Conservation (phyloP, 139 green algal genomes). For the Parachlorella kessleri region DNA sequence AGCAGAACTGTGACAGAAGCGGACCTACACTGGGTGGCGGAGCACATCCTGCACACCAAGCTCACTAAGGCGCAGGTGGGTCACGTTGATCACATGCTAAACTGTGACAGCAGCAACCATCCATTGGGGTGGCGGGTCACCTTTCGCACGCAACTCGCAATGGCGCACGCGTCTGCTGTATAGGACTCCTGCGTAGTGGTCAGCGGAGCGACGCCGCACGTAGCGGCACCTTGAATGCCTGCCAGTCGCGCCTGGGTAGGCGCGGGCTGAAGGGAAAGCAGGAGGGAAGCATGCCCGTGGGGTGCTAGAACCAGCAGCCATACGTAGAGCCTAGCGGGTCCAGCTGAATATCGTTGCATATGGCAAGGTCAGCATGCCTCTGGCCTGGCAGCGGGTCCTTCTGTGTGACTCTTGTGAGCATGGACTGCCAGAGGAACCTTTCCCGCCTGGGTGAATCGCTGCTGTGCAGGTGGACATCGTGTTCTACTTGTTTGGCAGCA, state of each 20-base stretch:
- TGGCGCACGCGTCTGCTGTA: no score
- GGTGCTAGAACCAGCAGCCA: background rate
- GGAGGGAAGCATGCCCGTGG: no score
- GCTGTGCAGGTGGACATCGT: constrained; percentile 29
- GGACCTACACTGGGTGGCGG: background rate
- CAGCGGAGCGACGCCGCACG: no score
- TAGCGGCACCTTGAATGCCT: no score
- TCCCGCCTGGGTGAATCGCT: no score
- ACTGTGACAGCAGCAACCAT: no score
- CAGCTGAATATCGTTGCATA: background rate
- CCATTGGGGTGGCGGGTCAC: no score
- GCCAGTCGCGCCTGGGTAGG: no score
- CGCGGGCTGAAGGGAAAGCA: no score
- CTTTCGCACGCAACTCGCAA: no score
- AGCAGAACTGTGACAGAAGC: background rate
- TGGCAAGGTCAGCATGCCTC: background rate
- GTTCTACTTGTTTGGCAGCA: constrained; percentile 29
- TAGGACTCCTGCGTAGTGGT: no score
- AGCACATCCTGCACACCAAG: background rate
- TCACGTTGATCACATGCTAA: no score
- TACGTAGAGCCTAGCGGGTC: background rate
- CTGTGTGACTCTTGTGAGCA: background rate
- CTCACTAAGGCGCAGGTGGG: background rate
- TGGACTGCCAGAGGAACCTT: background rate
- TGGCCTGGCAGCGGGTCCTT: background rate